Base-by-base conservation (phyloP, 108 stramenopile genomes). In the Parietichytrium sp. region DNA sequence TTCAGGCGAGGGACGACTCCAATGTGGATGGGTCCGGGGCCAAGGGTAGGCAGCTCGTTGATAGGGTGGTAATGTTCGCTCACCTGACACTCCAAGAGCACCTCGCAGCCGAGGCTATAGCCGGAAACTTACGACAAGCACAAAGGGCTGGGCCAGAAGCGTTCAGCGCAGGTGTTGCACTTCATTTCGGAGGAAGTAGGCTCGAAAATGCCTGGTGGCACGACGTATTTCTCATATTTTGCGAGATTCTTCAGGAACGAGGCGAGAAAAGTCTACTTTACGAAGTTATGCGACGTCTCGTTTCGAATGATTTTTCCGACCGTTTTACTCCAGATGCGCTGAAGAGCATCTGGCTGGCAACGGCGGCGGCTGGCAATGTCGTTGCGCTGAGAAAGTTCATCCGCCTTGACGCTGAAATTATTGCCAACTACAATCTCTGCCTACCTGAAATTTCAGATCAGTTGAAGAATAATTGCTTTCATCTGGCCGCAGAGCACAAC, bases 11-110 rank as follows among this genome's bases (percentile, higher is more conserved):
- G 0, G 8, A 6, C 12, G 29, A 10, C 20, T 23, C 36, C 38
- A 27, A 8, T 7, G n/a, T 10, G n/a, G 45, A 72, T 20, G n/a
- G 38, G 33, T 33, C 61, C 15, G 38, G 61, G 13, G 45, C 38
- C 20, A 33, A 25, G 6, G 61, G 45, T n/a, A 6, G 13, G 10
- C 10, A 53, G 20, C 27, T 42, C 42, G 36, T 72, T n/a, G 10
- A 8, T 6, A 16, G 61, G 7, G 45, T 42, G 0, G 20, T 72
- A 8, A 45, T 45, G 20, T 72, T 72, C 42, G 33, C 42, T 0
- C 61, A 72, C 45, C 61, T 36, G 10, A 15, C 15, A 6, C 61
- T 72, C 33, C 33, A 72, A 27, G 61, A 72, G 61, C 61, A 72
- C 20, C 33, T 72, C 20, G 61, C 61, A 6, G 61, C 61, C 23